Percentiles rank a stretch among this genome's conserved stretches.
Evolutionary conservation across 495 filamentous ascomycete species (phyloP).

Genomic region (Beverwykella pulmonaria): DNA sequence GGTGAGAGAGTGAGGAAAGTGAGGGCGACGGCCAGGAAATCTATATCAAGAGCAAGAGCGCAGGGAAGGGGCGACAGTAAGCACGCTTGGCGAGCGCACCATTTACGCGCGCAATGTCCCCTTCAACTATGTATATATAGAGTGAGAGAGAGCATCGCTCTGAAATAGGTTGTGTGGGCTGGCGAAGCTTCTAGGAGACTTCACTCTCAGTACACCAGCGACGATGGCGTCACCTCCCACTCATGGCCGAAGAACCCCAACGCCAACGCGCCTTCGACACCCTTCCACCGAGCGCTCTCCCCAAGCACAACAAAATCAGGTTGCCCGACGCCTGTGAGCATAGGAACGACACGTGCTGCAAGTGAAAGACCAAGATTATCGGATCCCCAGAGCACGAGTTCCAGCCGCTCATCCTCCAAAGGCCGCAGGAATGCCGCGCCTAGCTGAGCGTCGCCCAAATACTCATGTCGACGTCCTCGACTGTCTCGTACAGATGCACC

Average conservation of each 20-base stretch:
- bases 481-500: conserved; percentile 30
- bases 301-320: conserved; percentile 59
- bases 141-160: too few relatives aligned
- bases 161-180: not conserved
- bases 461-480: conserved; percentile 5
- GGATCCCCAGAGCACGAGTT: conserved; percentile 60
- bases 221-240: conserved; percentile 55
- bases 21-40: not conserved
- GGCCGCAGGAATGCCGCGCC: conserved; percentile 57
- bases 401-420: conserved; percentile 50
- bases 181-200: not conserved
- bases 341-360: conserved; percentile 60
- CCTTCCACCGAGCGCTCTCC: conserved; percentile 53
- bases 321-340: conserved; percentile 61
- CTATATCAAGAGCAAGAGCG: conserved; percentile 3
- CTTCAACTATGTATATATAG: too few relatives aligned
- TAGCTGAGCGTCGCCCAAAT: conserved; percentile 42
- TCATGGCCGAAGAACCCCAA: conserved; percentile 59
- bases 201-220: conserved; percentile 40
- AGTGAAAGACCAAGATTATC: conserved; percentile 52
- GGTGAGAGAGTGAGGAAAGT: not conserved
- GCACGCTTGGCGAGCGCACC: conserved; percentile 1
- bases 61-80: not conserved
- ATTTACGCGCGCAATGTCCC: not conserved
- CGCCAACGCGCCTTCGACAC: conserved; percentile 56